Evolutionary conservation across 2,329 filamentous ascomycete species (phyloP), one percentile per base, ranked within the genome.

Genomic region (Westerdykella ornata): DNA sequence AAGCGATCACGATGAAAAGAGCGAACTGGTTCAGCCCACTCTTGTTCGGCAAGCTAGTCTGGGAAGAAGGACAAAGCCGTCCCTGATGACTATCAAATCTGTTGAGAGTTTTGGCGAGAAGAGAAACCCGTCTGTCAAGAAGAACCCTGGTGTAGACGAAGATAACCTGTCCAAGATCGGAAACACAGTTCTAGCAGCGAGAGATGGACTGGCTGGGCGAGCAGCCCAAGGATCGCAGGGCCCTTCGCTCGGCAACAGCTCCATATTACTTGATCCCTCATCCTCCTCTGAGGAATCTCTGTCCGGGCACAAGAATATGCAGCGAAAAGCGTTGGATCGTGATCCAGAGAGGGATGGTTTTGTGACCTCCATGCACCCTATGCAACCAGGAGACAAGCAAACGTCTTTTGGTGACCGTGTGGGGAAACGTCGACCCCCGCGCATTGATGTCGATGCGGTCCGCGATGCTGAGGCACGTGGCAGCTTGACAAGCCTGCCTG

Each of bases 401-500:
- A 45, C 52, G 18, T 49, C 62, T 43, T 48, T 71, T n/a, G 65
- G 65, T 5, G 66, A 68, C 19, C 66, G 69, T 37, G 62, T 65
- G 15, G 71, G 67, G 18, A 62, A 62, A 38, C 63, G 60, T 42
- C 58, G 71, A 43, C 89, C 90, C 22, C 85, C 87, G 3, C 79
- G 78, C 28, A 70, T 96, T 3, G 81, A 96, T 58, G 83, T 96
- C 17, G 82, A 89, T 57, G 85, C 85, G 3, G 85, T 94, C 3
- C 78, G 81, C 49, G 81, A 84, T 38, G 85, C 86, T 13, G 88
- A 96, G 64, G 79, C 84, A 1, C 80, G 92, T 57, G 89, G 88
- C 3, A 96, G 89, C 61, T 73, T 95, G 48, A 97, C 92, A 1
- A 96, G 89, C 66, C 71, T 98, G 44, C 85, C 89, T 0, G 92